phyloP scores from a whole-genome alignment of 192 early-diverging fungal species.

The Coemansia umbellata region DNA sequence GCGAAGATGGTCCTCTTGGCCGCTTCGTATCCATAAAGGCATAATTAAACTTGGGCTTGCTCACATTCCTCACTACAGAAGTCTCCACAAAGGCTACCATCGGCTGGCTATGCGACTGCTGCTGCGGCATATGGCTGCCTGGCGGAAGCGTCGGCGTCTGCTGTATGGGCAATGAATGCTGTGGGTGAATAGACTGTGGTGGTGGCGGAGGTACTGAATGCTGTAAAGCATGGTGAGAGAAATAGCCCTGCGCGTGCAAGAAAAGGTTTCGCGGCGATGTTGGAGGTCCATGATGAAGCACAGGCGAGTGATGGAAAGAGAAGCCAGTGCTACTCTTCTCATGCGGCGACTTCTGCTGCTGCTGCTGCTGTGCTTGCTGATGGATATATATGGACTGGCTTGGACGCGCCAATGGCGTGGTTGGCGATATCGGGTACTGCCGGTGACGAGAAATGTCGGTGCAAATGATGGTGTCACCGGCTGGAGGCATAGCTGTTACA shows the following conservation, averaged over 20 bases:
- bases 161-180: conserved; percentile 1
- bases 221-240: conserved; percentile 9
- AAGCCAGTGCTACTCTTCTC: not conserved
- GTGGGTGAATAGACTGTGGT: not conserved
- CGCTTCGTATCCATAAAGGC: conserved; percentile 48
- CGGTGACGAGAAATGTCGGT: conserved; percentile 9
- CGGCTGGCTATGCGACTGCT: conserved; percentile 4
- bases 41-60: conserved; percentile 52
- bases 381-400: conserved; percentile 1
- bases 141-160: not conserved
- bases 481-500: conserved; percentile 6
- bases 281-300: conserved; percentile 15
- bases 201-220: conserved; percentile 1
- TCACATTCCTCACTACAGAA: conserved; percentile 14
- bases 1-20: conserved; percentile 40
- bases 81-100: not conserved
- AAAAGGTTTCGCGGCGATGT: conserved; percentile 16
- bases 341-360: not conserved
- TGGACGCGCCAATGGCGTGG: conserved; percentile 3
- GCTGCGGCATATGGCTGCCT: conserved; percentile 6
- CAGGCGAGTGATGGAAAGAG: conserved; percentile 8
- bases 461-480: conserved; percentile 10
- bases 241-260: conserved; percentile 27
- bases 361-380: conserved; percentile 8
- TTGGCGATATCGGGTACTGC: conserved; percentile 14